These are phyloP conservation scores for Auriculariales sp. DNA, from an alignment of 768 basidiomycete genomes.

Conservation along the genomic window DNA sequence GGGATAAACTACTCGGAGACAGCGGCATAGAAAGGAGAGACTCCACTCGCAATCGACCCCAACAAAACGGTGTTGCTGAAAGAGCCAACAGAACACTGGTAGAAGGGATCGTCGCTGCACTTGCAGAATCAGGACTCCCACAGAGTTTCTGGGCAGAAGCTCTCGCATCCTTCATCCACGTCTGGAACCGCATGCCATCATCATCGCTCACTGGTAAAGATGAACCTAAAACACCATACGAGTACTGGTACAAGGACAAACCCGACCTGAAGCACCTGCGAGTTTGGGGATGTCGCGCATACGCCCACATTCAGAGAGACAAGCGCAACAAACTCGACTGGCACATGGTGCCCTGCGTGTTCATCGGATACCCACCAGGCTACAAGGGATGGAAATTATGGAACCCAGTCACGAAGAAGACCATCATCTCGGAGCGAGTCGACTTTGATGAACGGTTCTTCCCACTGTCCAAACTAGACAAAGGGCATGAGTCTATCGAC, in stretches of 20 bases:
- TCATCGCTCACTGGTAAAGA: neutral
- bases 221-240: slow-evolving; percentile 11
- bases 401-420: slow-evolving; percentile 15
- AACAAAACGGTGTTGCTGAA: slow-evolving; percentile 15
- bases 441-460: slow-evolving; percentile 20
- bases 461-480: too few relatives aligned
- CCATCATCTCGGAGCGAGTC: slow-evolving; percentile 15
- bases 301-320: slow-evolving; percentile 7
- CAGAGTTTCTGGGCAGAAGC: slow-evolving; percentile 1
- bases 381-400: slow-evolving; percentile 23
- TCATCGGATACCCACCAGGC: slow-evolving; percentile 22
- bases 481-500: too few relatives aligned
- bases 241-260: slow-evolving; percentile 5
- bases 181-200: slow-evolving; percentile 8
- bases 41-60: slow-evolving; percentile 9
- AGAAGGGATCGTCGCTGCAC: neutral
- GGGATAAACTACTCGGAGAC: too few relatives aligned
- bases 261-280: slow-evolving; percentile 9
- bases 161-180: slow-evolving; percentile 5
- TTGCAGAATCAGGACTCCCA: neutral
- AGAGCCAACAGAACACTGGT: neutral
- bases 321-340: slow-evolving; percentile 9
- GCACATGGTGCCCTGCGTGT: slow-evolving; percentile 19
- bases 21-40: neutral
- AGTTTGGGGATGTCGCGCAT: slow-evolving; percentile 12